Base-by-base conservation (phyloP, 106 monocot species). In the Platanthera guangdongensis region DNA sequence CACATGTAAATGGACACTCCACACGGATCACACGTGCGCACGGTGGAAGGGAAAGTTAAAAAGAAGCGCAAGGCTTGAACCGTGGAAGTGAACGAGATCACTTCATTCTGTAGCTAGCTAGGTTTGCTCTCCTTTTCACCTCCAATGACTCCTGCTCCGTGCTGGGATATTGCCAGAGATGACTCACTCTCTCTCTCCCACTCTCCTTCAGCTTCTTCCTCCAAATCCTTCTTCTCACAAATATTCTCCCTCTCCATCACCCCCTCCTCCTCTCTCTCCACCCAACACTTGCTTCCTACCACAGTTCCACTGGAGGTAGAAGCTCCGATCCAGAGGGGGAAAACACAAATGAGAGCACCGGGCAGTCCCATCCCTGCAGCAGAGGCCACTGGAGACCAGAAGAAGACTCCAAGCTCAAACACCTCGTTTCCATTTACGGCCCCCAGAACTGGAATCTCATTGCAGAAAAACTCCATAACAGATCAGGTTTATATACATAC, bases 371-470 rank as follows among this genome's bases (percentile, higher is more conserved):
- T 76, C 84, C 92, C 15, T 89, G 83, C 54, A 79, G 84, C 12
- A 86, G 95, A 80, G 95, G 92, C 80, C 95, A 95, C 68, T 95
- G 95, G 95, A 87, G 92, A 59, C 95, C 95, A 67, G 87, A 89
- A 14, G 95, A 95, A 69, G 95, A 95, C 90, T 74, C 82, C 55
- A 95, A 90, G 79, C 95, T 95, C 81, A 89, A 83, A 55, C 90
- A 92, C 70, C 84, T 95, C 4, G 95, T 95, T 1, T 82, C 92
- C 9, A 84, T 90, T 13, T 90, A 92, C 72, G 95, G 92, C 75
- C 95, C 95, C 54, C 95, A 90, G 81, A 95, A 95, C 84, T 95
- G 95, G 95, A 95, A 95, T 71, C 92, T 95, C 83, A 95, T 95
- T 63, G 95, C 95, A 21, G 89, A 92, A 75, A 95, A 95, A 70